Evolutionary conservation across 2,329 filamentous ascomycete genomes (phyloP), one percentile per base, ranked within the genome.

Genomic region (Cladosporium velox): DNA sequence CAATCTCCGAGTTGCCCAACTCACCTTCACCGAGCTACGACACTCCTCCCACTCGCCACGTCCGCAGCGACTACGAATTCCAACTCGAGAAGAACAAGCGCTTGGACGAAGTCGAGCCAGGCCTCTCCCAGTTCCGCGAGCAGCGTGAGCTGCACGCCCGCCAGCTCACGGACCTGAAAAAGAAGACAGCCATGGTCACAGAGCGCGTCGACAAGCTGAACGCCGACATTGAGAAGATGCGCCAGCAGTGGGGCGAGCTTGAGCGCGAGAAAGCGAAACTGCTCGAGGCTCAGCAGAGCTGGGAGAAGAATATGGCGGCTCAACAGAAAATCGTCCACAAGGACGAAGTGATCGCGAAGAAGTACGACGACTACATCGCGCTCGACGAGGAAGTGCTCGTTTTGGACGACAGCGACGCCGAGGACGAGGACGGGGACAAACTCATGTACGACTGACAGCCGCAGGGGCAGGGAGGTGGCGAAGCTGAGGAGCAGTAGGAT

Each of bases 221-320:
- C 51, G 35, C 30, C 35, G 28, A 47, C 15, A 26, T 64, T 18
- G 61, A 64, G 26, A 47, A 41, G 49, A 15, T 64, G 18, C 61
- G 61, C 15, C 21, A 28, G 51, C 61, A 34, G 51, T 64, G 61
- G 61, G 34, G 51, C 15, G 61, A 47, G 24, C 28, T 64, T 4
- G 61, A 64, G 61, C 51, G 61, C 18, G 61, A 64, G 38, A 64
- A 57, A 24, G 34, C 51, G 8, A 35, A 24, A 11, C 35, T 64
- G 18, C 28, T 47, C 6, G 35, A 11, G 15, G 30, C 26, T 14
- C 55, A 52, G 15, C 24, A 64, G 61, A 30, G 35, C 28, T 64
- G 44, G 21, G 35, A 57, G 61, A 24, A 32, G 61, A 28, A 47
- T 34, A 24, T 4, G 35, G 5, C 14, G 26, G 51, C 38, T 15